Conservation (phyloP, 768 basidiomycete species). For the Auriscalpium microsporum region DNA sequence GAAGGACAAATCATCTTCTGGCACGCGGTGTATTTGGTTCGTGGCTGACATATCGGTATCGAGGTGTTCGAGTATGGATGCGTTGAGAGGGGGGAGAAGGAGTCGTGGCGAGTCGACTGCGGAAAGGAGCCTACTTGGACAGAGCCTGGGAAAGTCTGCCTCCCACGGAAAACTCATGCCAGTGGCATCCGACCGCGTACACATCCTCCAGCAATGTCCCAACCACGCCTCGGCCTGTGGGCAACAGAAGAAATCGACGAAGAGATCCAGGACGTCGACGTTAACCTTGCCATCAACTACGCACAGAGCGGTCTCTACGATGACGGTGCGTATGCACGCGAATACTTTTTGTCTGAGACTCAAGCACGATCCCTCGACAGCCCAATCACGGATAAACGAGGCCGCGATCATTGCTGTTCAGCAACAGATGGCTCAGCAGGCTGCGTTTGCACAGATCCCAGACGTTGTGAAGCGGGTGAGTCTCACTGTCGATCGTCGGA, state of each 20-base stretch:
- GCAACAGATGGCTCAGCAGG: slow-evolving; percentile 78
- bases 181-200: neutral
- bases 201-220: slow-evolving; percentile 32
- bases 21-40: too few relatives aligned
- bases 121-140: too few relatives aligned
- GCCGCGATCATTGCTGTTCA: slow-evolving; percentile 63
- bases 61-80: too few relatives aligned
- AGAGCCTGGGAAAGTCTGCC: too few relatives aligned
- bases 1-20: too few relatives aligned
- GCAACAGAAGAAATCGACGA: slow-evolving; percentile 79
- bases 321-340: slow-evolving; percentile 37
- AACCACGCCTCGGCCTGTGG: slow-evolving; percentile 67
- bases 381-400: slow-evolving; percentile 63
- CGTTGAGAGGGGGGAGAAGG: too few relatives aligned
- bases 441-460: slow-evolving; percentile 75
- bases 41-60: too few relatives aligned
- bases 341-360: neutral
- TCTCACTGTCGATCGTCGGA: slow-evolving; percentile 8
- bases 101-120: too few relatives aligned
- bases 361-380: slow-evolving; percentile 17
- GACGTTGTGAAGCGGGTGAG: slow-evolving; percentile 83
- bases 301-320: slow-evolving; percentile 63
- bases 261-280: slow-evolving; percentile 60
- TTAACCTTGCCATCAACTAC: slow-evolving; percentile 59
- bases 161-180: too few relatives aligned